Evolutionary conservation across 2,329 filamentous ascomycete species (phyloP).

Genomic region (Colletotrichum abscissum): DNA sequence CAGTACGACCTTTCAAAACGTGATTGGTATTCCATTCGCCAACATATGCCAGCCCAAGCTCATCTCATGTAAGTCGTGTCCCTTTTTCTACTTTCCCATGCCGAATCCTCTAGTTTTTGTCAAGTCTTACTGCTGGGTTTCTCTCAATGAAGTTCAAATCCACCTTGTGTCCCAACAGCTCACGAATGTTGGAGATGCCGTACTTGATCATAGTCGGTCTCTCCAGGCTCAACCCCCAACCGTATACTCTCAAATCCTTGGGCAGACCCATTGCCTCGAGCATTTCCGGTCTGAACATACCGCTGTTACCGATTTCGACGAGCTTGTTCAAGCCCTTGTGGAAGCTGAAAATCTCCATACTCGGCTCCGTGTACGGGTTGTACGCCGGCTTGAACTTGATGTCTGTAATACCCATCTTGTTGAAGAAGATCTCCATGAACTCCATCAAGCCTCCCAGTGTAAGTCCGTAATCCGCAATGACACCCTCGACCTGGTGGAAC

Average conservation of each 20-base stretch:
- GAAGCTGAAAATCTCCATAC: conserved; percentile 98
- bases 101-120: conserved; percentile 74
- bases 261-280: conserved; percentile 93
- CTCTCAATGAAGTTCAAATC: conserved; percentile 92
- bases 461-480: conserved; percentile 95
- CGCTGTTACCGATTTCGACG: conserved; percentile 97
- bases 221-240: conserved; percentile 88
- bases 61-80: conserved; percentile 31
- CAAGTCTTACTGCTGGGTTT: conserved; percentile 90
- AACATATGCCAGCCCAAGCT: conserved; percentile 33
- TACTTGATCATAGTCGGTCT: conserved; percentile 98
- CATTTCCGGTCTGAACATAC: conserved; percentile 99
- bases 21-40: conserved; percentile 35
- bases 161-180: conserved; percentile 94
- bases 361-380: conserved; percentile 94
- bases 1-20: conserved; percentile 18
- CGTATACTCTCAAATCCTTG: conserved; percentile 91
- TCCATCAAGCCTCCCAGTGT: conserved; percentile 93
- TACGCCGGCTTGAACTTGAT: conserved; percentile 98
- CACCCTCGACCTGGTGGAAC: conserved; percentile 98
- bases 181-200: conserved; percentile 88
- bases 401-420: conserved; percentile 88
- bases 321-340: conserved; percentile 90
- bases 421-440: conserved; percentile 95
- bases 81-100: conserved; percentile 5